Base-by-base conservation (phyloP, 1,284 basidiomycete species). In the Ceratobasidium sp. region DNA sequence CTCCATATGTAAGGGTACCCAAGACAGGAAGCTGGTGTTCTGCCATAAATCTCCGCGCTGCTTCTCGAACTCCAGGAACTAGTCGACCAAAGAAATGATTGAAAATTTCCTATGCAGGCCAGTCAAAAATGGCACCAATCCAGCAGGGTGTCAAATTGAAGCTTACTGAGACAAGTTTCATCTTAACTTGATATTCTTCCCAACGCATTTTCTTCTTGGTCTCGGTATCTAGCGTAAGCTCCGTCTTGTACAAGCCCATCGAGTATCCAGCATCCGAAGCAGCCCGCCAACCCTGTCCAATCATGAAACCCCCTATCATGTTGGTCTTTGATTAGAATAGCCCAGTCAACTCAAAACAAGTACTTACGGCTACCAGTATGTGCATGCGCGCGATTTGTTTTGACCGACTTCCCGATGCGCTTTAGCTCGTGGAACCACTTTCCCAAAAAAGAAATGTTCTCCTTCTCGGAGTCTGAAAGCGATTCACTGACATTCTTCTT, bases 301-400 rank as follows among this genome's bases (percentile, higher is more conserved):
- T 28, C 61, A 63, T 63, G 39, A 33, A 20, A 63, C 61, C 61
- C n/a, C 39, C 61, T 63, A 63, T 49, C 46, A 10, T 18, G 46
- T 49, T 33, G 33, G 33, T 33, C 33, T 33, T 33, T 33, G 33
- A 33, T 33, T 33, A 33, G 33, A 33, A 33, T 33, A 33, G 33
- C 33, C 33, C 33, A 33, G 33, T 33, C 33, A 33, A 33, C 33
- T 33, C 33, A 33, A 33, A 33, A 33, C 33, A 33, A 33, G 33
- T 33, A 33, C 56, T 58, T 58, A 58, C 56, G n/a, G 10, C n/a
- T 23, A 42, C 60, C 60, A 61, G 60, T 33, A 42, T 42, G 15
- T 33, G 9, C 6, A 20, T 61, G 60, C 33, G 60, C 60, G 10
- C 28, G 23, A 20, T 61, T 61, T 33, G 60, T 42, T 15, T 13